phyloP scores from a whole-genome alignment of 805 yeast species.

The Kregervanrija pseudodelftensis region DNA sequence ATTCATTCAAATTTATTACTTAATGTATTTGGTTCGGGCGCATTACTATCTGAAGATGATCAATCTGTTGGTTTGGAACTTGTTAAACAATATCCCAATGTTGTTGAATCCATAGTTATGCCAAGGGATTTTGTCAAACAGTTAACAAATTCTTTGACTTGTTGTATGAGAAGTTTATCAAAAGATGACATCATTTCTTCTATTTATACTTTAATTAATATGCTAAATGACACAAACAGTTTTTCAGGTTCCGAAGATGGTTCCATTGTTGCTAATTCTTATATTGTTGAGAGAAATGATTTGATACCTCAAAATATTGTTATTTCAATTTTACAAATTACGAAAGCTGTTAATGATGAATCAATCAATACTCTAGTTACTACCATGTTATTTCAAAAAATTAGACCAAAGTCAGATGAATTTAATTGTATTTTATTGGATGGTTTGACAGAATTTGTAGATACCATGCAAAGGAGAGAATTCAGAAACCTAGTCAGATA shows the following conservation, averaged over 20 bases:
- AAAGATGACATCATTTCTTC: constrained; percentile 81
- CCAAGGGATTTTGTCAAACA: constrained; percentile 38
- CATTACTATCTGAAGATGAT: constrained; percentile 26
- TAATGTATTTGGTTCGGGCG: constrained; percentile 31
- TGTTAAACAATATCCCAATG: constrained; percentile 34
- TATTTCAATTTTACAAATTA: constrained; percentile 58
- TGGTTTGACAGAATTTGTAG: constrained; percentile 59
- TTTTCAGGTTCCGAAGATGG: constrained; percentile 5
- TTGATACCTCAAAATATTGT: constrained; percentile 57
- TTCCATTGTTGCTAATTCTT: constrained; percentile 12
- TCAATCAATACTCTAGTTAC: constrained; percentile 71
- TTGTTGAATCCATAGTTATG: constrained; percentile 51
- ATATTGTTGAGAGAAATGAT: constrained; percentile 20
- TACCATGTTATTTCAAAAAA: constrained; percentile 76
- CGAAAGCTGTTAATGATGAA: constrained; percentile 59
- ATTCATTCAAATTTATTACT: constrained; percentile 39
- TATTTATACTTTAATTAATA: constrained; percentile 74
- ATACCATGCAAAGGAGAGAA: constrained; percentile 56
- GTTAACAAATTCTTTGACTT: constrained; percentile 53
- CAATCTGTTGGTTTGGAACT: constrained; percentile 35
- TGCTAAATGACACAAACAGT: constrained; percentile 38
- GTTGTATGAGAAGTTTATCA: constrained; percentile 59
- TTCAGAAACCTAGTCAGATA: constrained; percentile 55
- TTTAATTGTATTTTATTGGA: constrained; percentile 49
- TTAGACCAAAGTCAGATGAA: constrained; percentile 39